These are phyloP conservation scores for Sporopachydermia quercuum DNA, from an alignment of 805 yeast species.

Conservation along the genomic window DNA sequence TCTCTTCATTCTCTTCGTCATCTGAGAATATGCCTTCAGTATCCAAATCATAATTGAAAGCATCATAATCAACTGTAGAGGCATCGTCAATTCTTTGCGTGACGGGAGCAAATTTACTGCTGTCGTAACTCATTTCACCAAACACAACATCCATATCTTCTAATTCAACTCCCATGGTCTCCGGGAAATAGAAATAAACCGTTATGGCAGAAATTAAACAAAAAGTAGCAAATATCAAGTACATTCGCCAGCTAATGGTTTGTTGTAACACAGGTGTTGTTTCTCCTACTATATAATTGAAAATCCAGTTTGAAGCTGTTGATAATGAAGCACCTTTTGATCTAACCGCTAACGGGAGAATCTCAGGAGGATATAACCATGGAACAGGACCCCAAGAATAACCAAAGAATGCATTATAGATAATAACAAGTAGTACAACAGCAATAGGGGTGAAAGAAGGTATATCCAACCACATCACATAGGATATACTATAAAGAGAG, in stretches of 20 bases:
- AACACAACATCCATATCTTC: constrained; percentile 90
- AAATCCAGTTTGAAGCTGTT: constrained; percentile 88
- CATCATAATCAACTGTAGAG: too few relatives aligned
- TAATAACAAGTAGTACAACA: constrained; percentile 63
- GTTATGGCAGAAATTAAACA: constrained; percentile 61
- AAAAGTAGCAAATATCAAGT: constrained; percentile 66
- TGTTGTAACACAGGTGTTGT: constrained; percentile 80
- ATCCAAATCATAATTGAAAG: too few relatives aligned
- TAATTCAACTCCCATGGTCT: constrained; percentile 74
- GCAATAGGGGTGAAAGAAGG: constrained; percentile 41
- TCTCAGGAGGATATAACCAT: constrained; percentile 79
- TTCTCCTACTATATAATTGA: constrained; percentile 85
- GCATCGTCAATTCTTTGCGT: too few relatives aligned
- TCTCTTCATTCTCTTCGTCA: too few relatives aligned
- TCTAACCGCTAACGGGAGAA: constrained; percentile 69
- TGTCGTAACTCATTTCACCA: too few relatives aligned
- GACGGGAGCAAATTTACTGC: too few relatives aligned
- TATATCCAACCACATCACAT: constrained; percentile 35
- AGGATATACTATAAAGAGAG: constrained; percentile 50
- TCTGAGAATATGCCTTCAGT: too few relatives aligned
- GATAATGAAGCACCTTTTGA: constrained; percentile 85
- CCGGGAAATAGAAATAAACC: constrained; percentile 68
- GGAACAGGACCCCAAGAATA: constrained; percentile 92
- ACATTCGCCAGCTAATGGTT: constrained; percentile 61
- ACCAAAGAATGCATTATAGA: constrained; percentile 73